Evolutionary conservation across 495 filamentous ascomycete species (phyloP).

Genomic region (Aspergillus conjunctus): DNA sequence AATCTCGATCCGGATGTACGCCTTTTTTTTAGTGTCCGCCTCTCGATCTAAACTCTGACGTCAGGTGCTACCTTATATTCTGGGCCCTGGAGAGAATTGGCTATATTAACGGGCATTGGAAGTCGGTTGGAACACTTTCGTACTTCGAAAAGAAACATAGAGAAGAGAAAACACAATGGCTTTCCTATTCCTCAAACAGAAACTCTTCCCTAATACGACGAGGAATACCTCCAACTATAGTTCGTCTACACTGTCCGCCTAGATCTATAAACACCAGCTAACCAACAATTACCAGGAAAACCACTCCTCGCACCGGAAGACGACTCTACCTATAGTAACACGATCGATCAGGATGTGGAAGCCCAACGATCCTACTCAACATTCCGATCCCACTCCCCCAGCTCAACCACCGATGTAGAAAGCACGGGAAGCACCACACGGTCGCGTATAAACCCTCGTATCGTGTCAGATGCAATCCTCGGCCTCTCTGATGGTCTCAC

Average conservation of each 20-base stretch:
- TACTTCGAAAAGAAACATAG: neutral
- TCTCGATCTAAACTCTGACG: neutral
- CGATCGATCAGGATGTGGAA: constrained; percentile 38
- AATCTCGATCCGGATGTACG: neutral
- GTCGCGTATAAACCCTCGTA: constrained; percentile 50
- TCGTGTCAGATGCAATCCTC: constrained; percentile 60
- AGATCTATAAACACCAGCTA: neutral
- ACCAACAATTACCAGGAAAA: constrained; percentile 30
- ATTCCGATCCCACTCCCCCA: constrained; percentile 33
- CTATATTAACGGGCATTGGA: neutral
- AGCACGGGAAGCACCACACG: constrained; percentile 38
- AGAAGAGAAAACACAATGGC: constrained; percentile 32
- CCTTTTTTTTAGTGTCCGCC: neutral
- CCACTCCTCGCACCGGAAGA: constrained; percentile 37
- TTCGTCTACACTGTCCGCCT: constrained; percentile 11
- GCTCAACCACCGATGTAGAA: constrained; percentile 26
- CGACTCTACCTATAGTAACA: constrained; percentile 21
- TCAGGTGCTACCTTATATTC: neutral
- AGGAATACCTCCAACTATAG: constrained; percentile 19
- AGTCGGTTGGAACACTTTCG: neutral
- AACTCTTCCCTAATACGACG: constrained; percentile 39
- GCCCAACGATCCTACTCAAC: constrained; percentile 47
- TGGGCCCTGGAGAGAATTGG: neutral
- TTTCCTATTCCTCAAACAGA: constrained; percentile 47
- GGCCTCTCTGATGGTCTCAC: constrained; percentile 62